Evolutionary conservation across 352 stramenopile species (phyloP).

Genomic region (Pythium brachiatum): DNA sequence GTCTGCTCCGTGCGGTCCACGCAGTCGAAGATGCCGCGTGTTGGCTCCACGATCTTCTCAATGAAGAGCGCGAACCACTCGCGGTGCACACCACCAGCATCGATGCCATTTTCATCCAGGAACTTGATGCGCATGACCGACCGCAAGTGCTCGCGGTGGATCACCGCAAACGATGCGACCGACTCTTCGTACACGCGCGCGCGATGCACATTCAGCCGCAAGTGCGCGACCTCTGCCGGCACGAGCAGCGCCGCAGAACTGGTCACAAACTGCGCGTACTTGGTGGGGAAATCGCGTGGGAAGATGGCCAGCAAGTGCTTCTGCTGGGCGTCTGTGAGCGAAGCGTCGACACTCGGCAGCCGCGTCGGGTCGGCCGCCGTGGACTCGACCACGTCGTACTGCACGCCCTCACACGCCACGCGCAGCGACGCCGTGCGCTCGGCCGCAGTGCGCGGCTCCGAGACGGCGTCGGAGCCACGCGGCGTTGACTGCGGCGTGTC

Average conservation of each 20-base stretch:
- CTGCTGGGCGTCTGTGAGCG: conserved; percentile 9
- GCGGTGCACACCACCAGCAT: conserved; percentile 60
- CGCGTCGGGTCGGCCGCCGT: conserved; percentile 12
- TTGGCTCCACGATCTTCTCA: conserved; percentile 30
- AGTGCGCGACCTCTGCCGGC: conserved; percentile 17
- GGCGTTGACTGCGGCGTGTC: conserved; percentile 20
- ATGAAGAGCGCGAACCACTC: conserved; percentile 64
- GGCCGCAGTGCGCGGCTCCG: conserved; percentile 19
- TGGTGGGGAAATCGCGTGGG: conserved; percentile 32
- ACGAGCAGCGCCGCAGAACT: conserved; percentile 22
- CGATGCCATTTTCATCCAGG: conserved; percentile 47
- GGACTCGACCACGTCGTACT: conserved; percentile 20
- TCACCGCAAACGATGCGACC: conserved; percentile 29
- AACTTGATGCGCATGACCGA: conserved; percentile 58
- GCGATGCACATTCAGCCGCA: conserved; percentile 31
- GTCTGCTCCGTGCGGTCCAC: conserved; percentile 32
- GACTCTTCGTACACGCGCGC: conserved; percentile 34
- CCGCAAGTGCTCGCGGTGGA: conserved; percentile 27
- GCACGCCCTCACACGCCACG: conserved; percentile 16
- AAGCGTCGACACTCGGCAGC: conserved; percentile 12
- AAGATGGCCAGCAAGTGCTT: conserved; percentile 12
- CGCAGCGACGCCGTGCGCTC: conserved; percentile 20
- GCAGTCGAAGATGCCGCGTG: conserved; percentile 28
- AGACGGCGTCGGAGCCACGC: conserved; percentile 9
- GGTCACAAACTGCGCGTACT: conserved; percentile 37